Conservation (phyloP, 1,139 yeast species). For the Sugiyamaella novakii region DNA sequence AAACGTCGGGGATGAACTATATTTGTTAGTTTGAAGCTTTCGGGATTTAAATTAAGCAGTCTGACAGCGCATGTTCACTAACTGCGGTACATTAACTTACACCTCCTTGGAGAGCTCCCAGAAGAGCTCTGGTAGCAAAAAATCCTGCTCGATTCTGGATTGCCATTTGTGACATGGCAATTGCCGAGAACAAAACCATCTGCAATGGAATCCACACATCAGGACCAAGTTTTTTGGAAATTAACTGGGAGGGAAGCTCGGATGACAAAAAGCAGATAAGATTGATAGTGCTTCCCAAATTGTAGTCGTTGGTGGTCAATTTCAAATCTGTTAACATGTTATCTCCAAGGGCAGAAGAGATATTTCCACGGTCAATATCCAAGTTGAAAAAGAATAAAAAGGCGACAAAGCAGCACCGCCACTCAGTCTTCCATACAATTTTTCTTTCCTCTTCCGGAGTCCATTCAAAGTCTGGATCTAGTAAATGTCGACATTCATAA, state of each 20-base stretch:
- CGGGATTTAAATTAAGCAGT: neutral
- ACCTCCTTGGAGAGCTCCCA: constrained; percentile 57
- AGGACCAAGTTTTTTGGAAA: constrained; percentile 55
- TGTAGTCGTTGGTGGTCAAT: constrained; percentile 53
- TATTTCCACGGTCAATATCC: constrained; percentile 56
- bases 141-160: constrained; percentile 46
- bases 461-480: constrained; percentile 55
- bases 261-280: constrained; percentile 49
- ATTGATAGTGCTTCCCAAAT: constrained; percentile 51
- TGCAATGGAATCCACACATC: constrained; percentile 58
- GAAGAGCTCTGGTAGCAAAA: constrained; percentile 48
- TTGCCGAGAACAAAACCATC: constrained; percentile 53
- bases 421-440: constrained; percentile 50
- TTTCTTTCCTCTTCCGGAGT: constrained; percentile 48
- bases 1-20: constrained; percentile 57
- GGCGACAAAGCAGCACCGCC: constrained; percentile 49
- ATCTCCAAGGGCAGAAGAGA: constrained; percentile 55
- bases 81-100: constrained; percentile 1
- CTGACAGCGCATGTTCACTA: neutral
- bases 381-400: constrained; percentile 52
- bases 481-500: constrained; percentile 50
- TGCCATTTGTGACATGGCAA: constrained; percentile 50
- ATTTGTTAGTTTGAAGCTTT: constrained; percentile 42
- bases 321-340: constrained; percentile 50
- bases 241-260: constrained; percentile 57